Conservation (phyloP, 75 land plant genomes). For the Isoetes taiwanensis region DNA sequence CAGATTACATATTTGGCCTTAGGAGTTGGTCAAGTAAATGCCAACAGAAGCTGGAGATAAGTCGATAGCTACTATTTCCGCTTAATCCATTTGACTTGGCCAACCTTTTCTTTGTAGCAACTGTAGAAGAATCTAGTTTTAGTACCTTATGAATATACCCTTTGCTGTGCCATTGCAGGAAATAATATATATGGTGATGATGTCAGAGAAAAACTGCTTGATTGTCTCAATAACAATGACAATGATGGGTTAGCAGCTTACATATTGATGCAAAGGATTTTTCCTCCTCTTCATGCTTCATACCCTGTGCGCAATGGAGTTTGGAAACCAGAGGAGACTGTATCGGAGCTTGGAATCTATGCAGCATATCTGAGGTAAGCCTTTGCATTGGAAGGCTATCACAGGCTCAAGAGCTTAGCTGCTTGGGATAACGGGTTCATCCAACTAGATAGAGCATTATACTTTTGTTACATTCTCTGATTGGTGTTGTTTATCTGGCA, state of each 20-base stretch:
- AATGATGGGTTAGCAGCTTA: conserved; percentile 65
- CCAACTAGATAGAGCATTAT: no score
- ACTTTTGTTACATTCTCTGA: no score
- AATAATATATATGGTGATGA: conserved; percentile 85
- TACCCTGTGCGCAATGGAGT: conserved; percentile 64
- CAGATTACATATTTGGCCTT: no score
- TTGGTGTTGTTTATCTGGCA: no score
- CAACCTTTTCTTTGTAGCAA: background rate
- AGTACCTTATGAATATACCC: background rate
- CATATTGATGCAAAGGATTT: conserved; percentile 98
- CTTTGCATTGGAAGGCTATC: background rate
- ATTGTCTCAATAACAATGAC: conserved; percentile 34
- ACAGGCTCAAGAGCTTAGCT: no score
- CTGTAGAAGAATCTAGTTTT: background rate
- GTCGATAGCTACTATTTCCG: no score
- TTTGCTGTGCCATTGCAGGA: conserved; percentile 26
- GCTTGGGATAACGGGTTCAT: no score
- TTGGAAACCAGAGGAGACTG: conserved; percentile 39
- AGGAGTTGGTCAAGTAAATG: no score
- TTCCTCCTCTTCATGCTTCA: conserved; percentile 48
- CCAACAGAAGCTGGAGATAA: no score
- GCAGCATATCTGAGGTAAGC: conserved; percentile 67
- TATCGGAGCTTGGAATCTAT: conserved; percentile 91
- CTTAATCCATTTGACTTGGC: no score
- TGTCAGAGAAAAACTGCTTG: conserved; percentile 40